phyloP scores from a whole-genome alignment of 2,329 filamentous ascomycete species.

The Aspergillus latus region DNA sequence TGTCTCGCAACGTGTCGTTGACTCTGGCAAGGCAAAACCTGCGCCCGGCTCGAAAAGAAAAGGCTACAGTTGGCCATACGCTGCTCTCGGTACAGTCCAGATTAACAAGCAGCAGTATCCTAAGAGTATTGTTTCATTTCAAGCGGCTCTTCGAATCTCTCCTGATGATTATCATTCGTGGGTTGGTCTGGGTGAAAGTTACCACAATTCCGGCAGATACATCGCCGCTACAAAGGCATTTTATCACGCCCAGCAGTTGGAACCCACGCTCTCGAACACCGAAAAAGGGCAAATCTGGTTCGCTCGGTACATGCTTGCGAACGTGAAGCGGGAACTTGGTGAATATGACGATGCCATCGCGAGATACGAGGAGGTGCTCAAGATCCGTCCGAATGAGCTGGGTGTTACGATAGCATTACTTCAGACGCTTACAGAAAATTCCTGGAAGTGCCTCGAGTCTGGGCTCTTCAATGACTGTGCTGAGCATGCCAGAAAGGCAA shows the following conservation, averaged over 20 bases:
- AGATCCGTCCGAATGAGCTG: conserved; percentile 69
- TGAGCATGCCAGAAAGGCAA: conserved; percentile 66
- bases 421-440: conserved; percentile 82
- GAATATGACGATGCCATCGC: conserved; percentile 79
- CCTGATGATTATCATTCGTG: conserved; percentile 92
- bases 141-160: conserved; percentile 78
- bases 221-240: conserved; percentile 94
- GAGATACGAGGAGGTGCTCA: conserved; percentile 73
- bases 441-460: conserved; percentile 72
- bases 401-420: conserved; percentile 85
- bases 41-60: conserved; percentile 90
- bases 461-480: conserved; percentile 84
- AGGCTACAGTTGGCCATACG: conserved; percentile 93
- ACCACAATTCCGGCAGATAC: conserved; percentile 88
- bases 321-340: conserved; percentile 89
- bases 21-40: conserved; percentile 89
- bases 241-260: conserved; percentile 75
- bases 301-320: conserved; percentile 93
- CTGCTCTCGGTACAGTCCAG: conserved; percentile 88
- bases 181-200: conserved; percentile 95
- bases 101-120: conserved; percentile 90
- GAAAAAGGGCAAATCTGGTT: conserved; percentile 79
- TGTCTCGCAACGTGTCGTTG: conserved; percentile 83
- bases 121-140: conserved; percentile 87
- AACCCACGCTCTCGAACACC: conserved; percentile 57